Percentiles rank a stretch among this genome's conserved stretches.
These are phyloP conservation scores for Aspergillus uvarum DNA, from an alignment of 2,329 filamentous ascomycete genomes.

Conservation along the genomic window DNA sequence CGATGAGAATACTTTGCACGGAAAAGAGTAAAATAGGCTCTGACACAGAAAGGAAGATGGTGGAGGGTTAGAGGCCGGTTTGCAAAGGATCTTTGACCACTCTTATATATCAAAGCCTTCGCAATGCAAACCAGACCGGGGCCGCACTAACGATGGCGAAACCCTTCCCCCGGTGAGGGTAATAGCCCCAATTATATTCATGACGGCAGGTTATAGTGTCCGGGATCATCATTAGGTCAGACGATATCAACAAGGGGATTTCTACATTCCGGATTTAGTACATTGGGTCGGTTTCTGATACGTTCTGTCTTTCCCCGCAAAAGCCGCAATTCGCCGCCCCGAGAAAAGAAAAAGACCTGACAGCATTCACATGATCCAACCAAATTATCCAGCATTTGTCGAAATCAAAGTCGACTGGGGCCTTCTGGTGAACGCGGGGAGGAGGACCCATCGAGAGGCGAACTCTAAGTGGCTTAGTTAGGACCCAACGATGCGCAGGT, in stretches of 20 bases:
- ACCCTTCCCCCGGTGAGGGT: conserved; percentile 17
- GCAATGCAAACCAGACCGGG: conserved; percentile 16
- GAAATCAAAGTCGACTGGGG: conserved; percentile 21
- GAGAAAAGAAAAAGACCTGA: conserved; percentile 25
- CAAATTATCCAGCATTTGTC: conserved; percentile 22
- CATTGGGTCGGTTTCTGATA: conserved; percentile 25
- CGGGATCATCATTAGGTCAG: conserved; percentile 26
- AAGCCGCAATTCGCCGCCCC: conserved; percentile 29
- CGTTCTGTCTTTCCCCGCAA: conserved; percentile 29
- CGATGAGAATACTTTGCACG: conserved; percentile 6
- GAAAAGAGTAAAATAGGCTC: conserved; percentile 5
- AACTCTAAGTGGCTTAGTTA: conserved; percentile 18
- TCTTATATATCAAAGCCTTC: conserved; percentile 17
- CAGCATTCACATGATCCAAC: conserved; percentile 30
- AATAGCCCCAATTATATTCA: conserved; percentile 24
- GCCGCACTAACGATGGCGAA: conserved; percentile 18
- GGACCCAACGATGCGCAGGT: conserved; percentile 17
- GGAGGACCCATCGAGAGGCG: conserved; percentile 17
- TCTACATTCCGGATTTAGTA: conserved; percentile 22
- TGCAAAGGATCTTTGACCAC: conserved; percentile 15
- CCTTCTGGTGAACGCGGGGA: conserved; percentile 16
- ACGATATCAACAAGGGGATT: conserved; percentile 24
- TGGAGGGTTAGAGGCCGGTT: conserved; percentile 10
- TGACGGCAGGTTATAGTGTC: conserved; percentile 12
- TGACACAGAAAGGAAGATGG: conserved; percentile 9